These are phyloP conservation scores for Furcasterigmium sp. DNA, from an alignment of 2,329 filamentous ascomycete species.

Conservation along the genomic window DNA sequence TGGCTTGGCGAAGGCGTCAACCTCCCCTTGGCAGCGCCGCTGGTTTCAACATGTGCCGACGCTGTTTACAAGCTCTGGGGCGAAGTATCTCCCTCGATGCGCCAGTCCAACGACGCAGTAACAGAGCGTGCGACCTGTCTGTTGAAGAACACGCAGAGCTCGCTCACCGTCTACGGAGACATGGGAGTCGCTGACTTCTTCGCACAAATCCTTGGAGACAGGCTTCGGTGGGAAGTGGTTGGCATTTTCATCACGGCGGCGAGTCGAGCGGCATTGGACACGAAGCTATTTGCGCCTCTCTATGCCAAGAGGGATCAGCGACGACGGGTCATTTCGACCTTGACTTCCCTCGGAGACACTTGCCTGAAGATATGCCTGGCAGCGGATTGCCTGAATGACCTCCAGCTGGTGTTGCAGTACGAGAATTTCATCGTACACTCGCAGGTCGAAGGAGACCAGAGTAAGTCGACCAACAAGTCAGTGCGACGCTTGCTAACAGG, in stretches of 20 bases:
- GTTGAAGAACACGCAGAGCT: background rate
- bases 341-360: constrained; percentile 13
- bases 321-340: constrained; percentile 9
- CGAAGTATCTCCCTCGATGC: too few species aligned
- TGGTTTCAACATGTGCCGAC: background rate
- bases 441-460: constrained; percentile 36
- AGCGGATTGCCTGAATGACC: constrained; percentile 31
- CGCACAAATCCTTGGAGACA: constrained; percentile 10
- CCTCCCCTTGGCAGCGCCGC: background rate
- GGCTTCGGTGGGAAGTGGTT: constrained; percentile 17
- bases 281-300: background rate
- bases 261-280: constrained; percentile 15
- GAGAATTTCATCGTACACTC: constrained; percentile 41
- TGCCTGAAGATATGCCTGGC: constrained; percentile 18
- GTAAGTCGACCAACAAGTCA: constrained; percentile 18
- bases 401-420: constrained; percentile 38
- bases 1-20: background rate
- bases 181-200: constrained; percentile 7
- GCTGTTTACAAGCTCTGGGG: background rate
- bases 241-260: constrained; percentile 17
- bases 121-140: background rate
- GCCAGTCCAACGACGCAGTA: background rate
- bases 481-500: too few species aligned
- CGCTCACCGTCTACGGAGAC: background rate
- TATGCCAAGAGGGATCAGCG: constrained; percentile 8